phyloP scores from a whole-genome alignment of 805 yeast species.

The Starmera quercuum region DNA sequence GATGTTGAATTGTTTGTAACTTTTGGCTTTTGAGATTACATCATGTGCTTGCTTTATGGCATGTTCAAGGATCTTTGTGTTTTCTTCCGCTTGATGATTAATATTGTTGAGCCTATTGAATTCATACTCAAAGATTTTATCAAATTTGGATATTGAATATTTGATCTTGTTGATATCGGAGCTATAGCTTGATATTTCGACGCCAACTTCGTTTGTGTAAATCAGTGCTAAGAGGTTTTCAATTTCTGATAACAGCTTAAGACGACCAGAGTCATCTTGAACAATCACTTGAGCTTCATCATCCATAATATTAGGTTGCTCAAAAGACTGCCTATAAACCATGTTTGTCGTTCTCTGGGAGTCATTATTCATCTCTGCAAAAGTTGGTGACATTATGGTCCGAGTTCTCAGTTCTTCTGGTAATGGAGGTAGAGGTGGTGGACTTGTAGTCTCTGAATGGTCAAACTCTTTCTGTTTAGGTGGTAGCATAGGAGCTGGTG shows the following conservation, averaged over 20 bases:
- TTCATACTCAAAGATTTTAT: constrained; percentile 28
- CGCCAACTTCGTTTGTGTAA: constrained; percentile 16
- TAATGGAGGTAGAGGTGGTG: constrained; percentile 27
- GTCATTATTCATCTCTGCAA: background rate
- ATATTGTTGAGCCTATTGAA: constrained; percentile 18
- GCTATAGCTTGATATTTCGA: constrained; percentile 13
- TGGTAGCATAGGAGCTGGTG: constrained; percentile 28
- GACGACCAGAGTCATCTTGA: too few species aligned
- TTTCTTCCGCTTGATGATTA: constrained; percentile 19
- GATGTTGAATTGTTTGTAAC: constrained; percentile 25
- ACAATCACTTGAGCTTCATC: background rate
- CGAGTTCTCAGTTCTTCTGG: constrained; percentile 23
- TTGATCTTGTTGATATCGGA: constrained; percentile 19
- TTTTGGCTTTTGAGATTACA: constrained; percentile 24
- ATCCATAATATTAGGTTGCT: constrained; percentile 19
- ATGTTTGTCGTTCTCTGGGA: too few species aligned
- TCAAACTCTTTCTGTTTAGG: constrained; percentile 16
- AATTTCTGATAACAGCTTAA: constrained; percentile 12
- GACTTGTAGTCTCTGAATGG: constrained; percentile 4
- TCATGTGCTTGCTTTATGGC: constrained; percentile 22
- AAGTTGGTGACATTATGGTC: constrained; percentile 12
- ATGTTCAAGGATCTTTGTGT: constrained; percentile 20
- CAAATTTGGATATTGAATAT: constrained; percentile 29
- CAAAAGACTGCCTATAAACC: constrained; percentile 4
- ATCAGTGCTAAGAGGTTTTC: constrained; percentile 15